phyloP scores from a whole-genome alignment of 768 basidiomycete species.

The Boletus fagicola region DNA sequence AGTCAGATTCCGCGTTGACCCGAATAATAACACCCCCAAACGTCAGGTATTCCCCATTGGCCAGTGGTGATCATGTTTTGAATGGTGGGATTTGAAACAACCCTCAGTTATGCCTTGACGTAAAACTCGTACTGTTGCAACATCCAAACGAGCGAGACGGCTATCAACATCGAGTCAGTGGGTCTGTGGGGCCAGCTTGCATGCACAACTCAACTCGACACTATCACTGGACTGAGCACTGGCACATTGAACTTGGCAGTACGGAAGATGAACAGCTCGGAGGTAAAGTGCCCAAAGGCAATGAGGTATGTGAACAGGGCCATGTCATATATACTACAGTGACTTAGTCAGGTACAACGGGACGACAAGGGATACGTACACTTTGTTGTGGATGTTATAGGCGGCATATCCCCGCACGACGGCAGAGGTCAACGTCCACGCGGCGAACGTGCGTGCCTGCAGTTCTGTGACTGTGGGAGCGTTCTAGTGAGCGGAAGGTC shows the following conservation, averaged over 20 bases:
- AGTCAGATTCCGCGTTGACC: constrained; percentile 8
- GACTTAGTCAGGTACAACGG: constrained; percentile 9
- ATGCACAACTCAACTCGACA: constrained; percentile 63
- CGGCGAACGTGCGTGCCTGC: constrained; percentile 85
- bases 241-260: constrained; percentile 62
- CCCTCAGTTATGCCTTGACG: constrained; percentile 41
- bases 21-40: constrained; percentile 1
- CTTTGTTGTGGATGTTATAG: constrained; percentile 80
- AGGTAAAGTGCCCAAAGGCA: constrained; percentile 85
- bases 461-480: constrained; percentile 68
- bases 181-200: constrained; percentile 28
- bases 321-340: constrained; percentile 83
- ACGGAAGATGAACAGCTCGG: constrained; percentile 81
- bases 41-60: not conserved
- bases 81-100: not conserved
- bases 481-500: not conserved
- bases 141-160: constrained; percentile 81
- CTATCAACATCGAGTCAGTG: constrained; percentile 37
- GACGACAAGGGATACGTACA: constrained; percentile 45
- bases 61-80: not conserved
- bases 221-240: constrained; percentile 72
- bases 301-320: constrained; percentile 85
- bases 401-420: constrained; percentile 84
- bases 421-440: constrained; percentile 88
- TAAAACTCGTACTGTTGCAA: constrained; percentile 79